Conservation (phyloP, 768 basidiomycete species). For the Dentipellis sp. region DNA sequence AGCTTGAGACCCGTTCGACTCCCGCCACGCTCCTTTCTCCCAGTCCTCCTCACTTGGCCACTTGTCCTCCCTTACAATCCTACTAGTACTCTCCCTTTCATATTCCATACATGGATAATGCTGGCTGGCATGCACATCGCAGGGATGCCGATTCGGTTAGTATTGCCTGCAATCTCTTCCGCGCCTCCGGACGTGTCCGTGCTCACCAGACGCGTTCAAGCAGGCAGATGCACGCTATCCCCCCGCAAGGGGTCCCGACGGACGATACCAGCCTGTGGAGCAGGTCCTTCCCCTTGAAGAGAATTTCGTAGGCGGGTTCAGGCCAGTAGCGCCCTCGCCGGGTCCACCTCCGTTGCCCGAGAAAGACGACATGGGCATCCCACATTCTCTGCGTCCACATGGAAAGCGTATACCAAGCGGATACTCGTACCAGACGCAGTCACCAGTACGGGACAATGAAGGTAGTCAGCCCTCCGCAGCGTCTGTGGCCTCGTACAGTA, state of each 20-base stretch:
- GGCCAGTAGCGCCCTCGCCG: slow-evolving; percentile 22
- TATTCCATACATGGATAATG: slow-evolving; percentile 48
- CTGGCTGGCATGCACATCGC: slow-evolving; percentile 68
- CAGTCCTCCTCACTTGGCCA: not conserved
- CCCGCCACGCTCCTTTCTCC: not conserved
- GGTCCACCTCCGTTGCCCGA: slow-evolving; percentile 37
- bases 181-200: slow-evolving; percentile 8
- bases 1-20: not conserved
- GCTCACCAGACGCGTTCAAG: slow-evolving; percentile 23
- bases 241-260: slow-evolving; percentile 36
- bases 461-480: not conserved
- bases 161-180: not conserved
- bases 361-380: slow-evolving; percentile 27
- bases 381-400: not conserved
- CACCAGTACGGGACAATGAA: not conserved
- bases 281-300: slow-evolving; percentile 55
- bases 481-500: slow-evolving; percentile 15
- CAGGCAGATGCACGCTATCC: slow-evolving; percentile 17
- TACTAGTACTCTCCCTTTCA: not conserved
- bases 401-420: slow-evolving; percentile 4
- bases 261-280: slow-evolving; percentile 43
- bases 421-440: not conserved
- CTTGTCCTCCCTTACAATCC: not conserved
- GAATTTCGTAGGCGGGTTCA: slow-evolving; percentile 49
- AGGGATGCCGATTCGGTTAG: slow-evolving; percentile 38